Evolutionary conservation across 495 filamentous ascomycete genomes (phyloP).

Genomic region (Lophiotrema nucula): DNA sequence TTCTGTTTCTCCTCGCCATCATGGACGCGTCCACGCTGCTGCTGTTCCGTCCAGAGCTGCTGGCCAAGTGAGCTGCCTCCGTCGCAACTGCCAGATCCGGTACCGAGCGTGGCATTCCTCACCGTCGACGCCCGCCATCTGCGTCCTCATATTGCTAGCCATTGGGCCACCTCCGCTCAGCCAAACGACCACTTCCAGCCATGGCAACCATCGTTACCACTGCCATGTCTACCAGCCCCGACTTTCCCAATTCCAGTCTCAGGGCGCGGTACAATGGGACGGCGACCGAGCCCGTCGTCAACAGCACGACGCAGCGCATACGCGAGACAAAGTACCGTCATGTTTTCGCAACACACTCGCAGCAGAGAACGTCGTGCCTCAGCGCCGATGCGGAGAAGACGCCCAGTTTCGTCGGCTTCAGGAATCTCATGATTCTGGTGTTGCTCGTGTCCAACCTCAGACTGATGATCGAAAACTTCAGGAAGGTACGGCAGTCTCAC

Average conservation of each 20-base stretch:
- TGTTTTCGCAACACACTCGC: constrained; percentile 78
- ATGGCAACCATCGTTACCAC: constrained; percentile 29
- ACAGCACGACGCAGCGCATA: constrained; percentile 8
- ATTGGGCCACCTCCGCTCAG: not conserved
- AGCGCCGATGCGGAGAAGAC: constrained; percentile 72
- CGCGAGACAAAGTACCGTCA: constrained; percentile 73
- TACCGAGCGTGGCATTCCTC: not conserved
- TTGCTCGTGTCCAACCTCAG: constrained; percentile 93
- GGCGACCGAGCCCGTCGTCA: not conserved
- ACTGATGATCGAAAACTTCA: constrained; percentile 93
- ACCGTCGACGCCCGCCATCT: not conserved
- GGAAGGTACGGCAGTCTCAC: constrained; percentile 63
- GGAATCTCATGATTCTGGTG: constrained; percentile 94
- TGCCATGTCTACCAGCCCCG: constrained; percentile 15
- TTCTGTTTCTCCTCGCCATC: not conserved
- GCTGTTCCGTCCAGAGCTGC: not conserved
- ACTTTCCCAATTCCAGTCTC: not conserved
- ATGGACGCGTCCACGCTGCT: not conserved
- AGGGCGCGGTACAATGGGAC: not conserved
- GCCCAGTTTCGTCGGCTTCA: constrained; percentile 88
- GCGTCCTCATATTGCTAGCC: constrained; percentile 7
- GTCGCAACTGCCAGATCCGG: not conserved
- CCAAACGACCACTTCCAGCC: not conserved
- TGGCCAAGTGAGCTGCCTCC: not conserved
- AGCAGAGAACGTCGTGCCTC: constrained; percentile 70